Conservation (phyloP, 306 rosid genomes). For the Dryas drummondii region DNA sequence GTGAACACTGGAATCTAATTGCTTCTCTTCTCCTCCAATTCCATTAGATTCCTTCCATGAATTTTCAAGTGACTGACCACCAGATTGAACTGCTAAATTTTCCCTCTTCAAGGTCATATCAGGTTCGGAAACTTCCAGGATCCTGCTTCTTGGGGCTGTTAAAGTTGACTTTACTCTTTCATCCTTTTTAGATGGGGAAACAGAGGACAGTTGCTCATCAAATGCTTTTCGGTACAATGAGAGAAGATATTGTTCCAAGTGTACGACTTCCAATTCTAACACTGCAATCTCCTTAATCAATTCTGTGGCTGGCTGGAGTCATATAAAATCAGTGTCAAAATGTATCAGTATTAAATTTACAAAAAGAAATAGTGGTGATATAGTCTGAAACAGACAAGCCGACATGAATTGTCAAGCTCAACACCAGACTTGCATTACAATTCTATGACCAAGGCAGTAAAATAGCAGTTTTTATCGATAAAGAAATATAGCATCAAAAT, state of each 20-base stretch:
- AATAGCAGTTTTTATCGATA: background rate
- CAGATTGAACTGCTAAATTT: slow-evolving; percentile 44
- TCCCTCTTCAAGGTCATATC: slow-evolving; percentile 41
- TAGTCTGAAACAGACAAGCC: background rate
- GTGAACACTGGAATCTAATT: slow-evolving; percentile 64
- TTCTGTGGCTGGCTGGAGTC: slow-evolving; percentile 83
- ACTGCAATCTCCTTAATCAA: slow-evolving; percentile 90
- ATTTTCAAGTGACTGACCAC: slow-evolving; percentile 38
- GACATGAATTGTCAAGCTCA: background rate
- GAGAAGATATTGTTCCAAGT: slow-evolving; percentile 96
- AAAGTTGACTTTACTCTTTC: slow-evolving; percentile 42
- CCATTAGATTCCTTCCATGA: slow-evolving; percentile 36
- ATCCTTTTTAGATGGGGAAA: slow-evolving; percentile 57
- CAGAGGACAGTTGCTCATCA: slow-evolving; percentile 61
- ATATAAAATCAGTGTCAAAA: slow-evolving; percentile 11
- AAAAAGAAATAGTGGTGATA: background rate
- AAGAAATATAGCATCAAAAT: background rate
- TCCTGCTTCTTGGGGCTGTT: slow-evolving; percentile 38
- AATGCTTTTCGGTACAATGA: slow-evolving; percentile 85
- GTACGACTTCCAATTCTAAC: slow-evolving; percentile 80
- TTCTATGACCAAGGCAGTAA: background rate
- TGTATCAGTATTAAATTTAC: background rate
- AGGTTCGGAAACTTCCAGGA: slow-evolving; percentile 38
- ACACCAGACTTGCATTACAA: background rate
- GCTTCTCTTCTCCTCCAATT: slow-evolving; percentile 49